Evolutionary conservation across 176 grass and related monocot species (phyloP).

Genomic region (Ananas comosus): DNA sequence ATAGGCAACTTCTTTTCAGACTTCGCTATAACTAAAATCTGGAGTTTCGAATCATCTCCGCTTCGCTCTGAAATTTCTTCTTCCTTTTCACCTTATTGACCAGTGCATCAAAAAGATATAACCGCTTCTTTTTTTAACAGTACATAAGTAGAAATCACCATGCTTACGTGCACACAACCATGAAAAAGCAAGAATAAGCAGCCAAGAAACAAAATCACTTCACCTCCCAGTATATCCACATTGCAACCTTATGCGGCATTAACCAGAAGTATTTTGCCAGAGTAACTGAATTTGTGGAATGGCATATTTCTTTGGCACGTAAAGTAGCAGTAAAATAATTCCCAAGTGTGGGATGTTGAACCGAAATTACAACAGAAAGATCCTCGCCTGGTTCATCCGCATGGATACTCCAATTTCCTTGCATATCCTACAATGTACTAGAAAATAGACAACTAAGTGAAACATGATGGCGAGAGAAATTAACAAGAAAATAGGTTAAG

Average conservation of each 20-base stretch:
- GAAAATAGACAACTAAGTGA: constrained; percentile 8
- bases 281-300: constrained; percentile 31
- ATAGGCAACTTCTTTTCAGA: not conserved
- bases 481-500: not conserved
- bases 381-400: constrained; percentile 48
- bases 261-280: constrained; percentile 78
- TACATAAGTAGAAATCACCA: not conserved
- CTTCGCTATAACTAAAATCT: not conserved
- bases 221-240: constrained; percentile 97
- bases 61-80: not conserved
- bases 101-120: not conserved
- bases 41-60: not conserved
- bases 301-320: constrained; percentile 43
- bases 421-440: constrained; percentile 62
- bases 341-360: constrained; percentile 71
- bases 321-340: constrained; percentile 81
- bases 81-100: not conserved
- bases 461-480: constrained; percentile 10
- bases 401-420: constrained; percentile 65
- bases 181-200: not conserved
- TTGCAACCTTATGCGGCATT: constrained; percentile 88
- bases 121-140: no score
- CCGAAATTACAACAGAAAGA: constrained; percentile 65
- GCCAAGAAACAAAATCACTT: not conserved
- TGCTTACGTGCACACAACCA: not conserved